phyloP scores from a whole-genome alignment of 805 yeast genomes.

The Wickerhamiella sorbophila region DNA sequence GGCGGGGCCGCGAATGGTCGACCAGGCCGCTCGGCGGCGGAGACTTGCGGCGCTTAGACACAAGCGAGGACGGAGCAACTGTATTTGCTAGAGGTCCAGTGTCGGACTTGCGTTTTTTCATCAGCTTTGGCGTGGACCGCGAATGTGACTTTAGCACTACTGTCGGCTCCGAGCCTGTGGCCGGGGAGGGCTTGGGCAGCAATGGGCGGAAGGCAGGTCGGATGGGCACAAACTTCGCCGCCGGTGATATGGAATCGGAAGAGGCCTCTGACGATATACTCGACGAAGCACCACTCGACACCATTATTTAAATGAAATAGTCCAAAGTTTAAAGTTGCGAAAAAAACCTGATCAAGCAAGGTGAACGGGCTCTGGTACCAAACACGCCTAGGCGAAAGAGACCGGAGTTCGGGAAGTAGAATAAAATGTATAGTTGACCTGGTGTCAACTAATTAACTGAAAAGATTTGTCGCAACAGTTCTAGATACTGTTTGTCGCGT shows the following conservation, averaged over 20 bases:
- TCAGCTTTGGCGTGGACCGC: constrained; percentile 1
- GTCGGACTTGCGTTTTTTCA: constrained; percentile 6
- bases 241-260: neutral
- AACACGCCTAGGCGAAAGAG: too few species aligned
- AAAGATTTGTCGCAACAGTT: too few species aligned
- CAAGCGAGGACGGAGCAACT: constrained; percentile 8
- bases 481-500: too few species aligned
- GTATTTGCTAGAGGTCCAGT: constrained; percentile 6
- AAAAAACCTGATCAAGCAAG: too few species aligned
- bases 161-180: constrained; percentile 5
- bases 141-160: constrained; percentile 7
- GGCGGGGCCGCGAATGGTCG: neutral
- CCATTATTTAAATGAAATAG: too few species aligned
- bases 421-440: too few species aligned
- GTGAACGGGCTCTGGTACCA: too few species aligned
- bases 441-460: too few species aligned
- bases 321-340: too few species aligned
- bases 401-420: too few species aligned
- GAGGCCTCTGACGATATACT: neutral
- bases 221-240: constrained; percentile 21
- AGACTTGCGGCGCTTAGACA: constrained; percentile 7
- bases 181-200: constrained; percentile 21
- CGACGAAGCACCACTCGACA: neutral
- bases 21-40: neutral
- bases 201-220: constrained; percentile 25